A percentile compares a stretch with the other conserved stretches of the same genome.
These are phyloP conservation scores for Quercus alba DNA, from an alignment of 306 rosid species.

Conservation along the genomic window DNA sequence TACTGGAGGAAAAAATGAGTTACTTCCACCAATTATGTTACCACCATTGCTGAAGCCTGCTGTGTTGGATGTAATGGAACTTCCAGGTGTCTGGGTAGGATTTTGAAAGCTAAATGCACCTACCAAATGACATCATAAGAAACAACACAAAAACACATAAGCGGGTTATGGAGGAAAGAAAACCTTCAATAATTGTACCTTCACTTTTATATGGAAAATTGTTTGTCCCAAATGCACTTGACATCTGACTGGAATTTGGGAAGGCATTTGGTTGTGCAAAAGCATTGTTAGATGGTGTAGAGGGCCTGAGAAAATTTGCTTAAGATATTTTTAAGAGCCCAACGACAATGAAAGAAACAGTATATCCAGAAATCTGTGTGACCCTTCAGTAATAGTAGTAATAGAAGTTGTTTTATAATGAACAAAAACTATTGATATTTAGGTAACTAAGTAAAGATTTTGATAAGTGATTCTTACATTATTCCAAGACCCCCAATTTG, in stretches of 20 bases:
- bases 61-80: constrained; percentile 30
- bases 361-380: not conserved
- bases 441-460: not conserved
- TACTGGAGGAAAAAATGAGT: constrained; percentile 27
- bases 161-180: not conserved
- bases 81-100: constrained; percentile 31
- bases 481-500: constrained; percentile 42
- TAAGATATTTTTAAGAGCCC: not conserved
- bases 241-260: constrained; percentile 22
- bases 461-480: constrained; percentile 37
- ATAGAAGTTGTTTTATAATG: not conserved
- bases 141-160: not conserved
- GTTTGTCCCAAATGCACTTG: constrained; percentile 22
- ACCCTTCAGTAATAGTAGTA: not conserved
- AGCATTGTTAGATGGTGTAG: constrained; percentile 36
- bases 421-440: not conserved
- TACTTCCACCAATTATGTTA: constrained; percentile 33
- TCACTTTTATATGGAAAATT: constrained; percentile 23
- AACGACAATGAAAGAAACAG: not conserved
- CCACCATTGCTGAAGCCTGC: constrained; percentile 32
- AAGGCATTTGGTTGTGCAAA: constrained; percentile 34
- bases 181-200: constrained; percentile 14
- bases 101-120: constrained; percentile 34
- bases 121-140: constrained; percentile 2
- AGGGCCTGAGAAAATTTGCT: constrained; percentile 44